Evolutionary conservation across 768 basidiomycete genomes (phyloP).

Genomic region (Trametes meyenii): DNA sequence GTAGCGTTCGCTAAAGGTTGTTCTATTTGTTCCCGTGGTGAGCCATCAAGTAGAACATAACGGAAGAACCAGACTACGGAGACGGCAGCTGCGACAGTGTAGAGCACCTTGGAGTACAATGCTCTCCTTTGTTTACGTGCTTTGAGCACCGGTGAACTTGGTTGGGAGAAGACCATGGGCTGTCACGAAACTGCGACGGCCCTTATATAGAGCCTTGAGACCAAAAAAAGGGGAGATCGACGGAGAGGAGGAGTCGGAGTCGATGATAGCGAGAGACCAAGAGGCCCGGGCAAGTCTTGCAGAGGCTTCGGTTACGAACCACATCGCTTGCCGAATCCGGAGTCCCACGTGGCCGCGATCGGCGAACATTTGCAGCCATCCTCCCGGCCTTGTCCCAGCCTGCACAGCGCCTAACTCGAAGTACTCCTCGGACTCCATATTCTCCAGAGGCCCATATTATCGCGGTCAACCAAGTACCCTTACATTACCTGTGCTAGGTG

Average conservation of each 20-base stretch:
- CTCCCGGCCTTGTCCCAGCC: too few species aligned
- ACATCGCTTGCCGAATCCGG: neutral
- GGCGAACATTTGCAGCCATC: neutral
- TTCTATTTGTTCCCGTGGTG: neutral
- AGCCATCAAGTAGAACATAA: neutral
- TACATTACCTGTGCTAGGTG: too few species aligned
- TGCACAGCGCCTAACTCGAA: too few species aligned
- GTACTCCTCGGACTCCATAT: too few species aligned
- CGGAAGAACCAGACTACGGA: constrained; percentile 11
- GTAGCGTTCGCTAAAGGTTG: neutral
- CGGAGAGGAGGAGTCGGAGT: neutral
- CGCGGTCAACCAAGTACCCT: too few species aligned
- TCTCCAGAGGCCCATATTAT: too few species aligned
- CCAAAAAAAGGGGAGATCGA: too few species aligned
- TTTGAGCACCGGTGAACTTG: constrained; percentile 24
- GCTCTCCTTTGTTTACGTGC: constrained; percentile 4
- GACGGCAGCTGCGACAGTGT: neutral
- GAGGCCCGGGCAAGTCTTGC: too few species aligned
- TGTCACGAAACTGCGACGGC: neutral
- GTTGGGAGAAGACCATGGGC: constrained; percentile 8
- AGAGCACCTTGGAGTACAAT: constrained; percentile 15
- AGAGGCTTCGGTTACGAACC: neutral
- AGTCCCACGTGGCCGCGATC: constrained; percentile 3
- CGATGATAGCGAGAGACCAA: too few species aligned
- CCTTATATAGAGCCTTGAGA: neutral